Evolutionary conservation across 2,329 filamentous ascomycete species (phyloP).

Genomic region (Colletotrichum orbiculare): DNA sequence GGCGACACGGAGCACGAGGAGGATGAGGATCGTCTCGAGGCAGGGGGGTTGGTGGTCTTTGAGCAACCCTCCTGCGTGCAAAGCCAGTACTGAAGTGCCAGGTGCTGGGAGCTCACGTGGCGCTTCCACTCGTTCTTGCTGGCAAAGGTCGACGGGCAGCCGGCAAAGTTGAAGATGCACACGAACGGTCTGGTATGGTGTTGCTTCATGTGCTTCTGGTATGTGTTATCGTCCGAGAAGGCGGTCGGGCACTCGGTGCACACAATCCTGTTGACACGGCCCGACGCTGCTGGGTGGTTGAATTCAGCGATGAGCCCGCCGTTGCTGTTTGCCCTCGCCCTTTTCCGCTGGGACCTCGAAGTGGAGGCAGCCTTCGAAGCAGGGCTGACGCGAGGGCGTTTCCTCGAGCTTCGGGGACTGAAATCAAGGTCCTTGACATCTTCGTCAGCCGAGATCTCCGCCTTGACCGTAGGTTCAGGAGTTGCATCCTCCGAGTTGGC

Average conservation of each 20-base stretch:
- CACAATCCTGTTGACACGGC: slow-evolving; percentile 35
- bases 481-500: slow-evolving; percentile 32
- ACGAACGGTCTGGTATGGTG: slow-evolving; percentile 72
- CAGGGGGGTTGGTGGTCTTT: slow-evolving; percentile 42
- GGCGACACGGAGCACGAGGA: slow-evolving; percentile 6
- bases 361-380: slow-evolving; percentile 3
- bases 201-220: slow-evolving; percentile 62
- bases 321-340: slow-evolving; percentile 18
- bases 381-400: slow-evolving; percentile 28
- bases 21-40: slow-evolving; percentile 28
- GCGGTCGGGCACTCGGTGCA: slow-evolving; percentile 51
- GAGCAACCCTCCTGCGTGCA: slow-evolving; percentile 74
- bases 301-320: neutral
- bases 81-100: slow-evolving; percentile 78
- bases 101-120: slow-evolving; percentile 83
- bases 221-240: slow-evolving; percentile 58
- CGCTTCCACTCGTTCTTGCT: slow-evolving; percentile 97
- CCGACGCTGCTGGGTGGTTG: slow-evolving; percentile 4
- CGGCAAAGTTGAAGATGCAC: slow-evolving; percentile 83
- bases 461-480: slow-evolving; percentile 34
- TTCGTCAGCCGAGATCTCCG: slow-evolving; percentile 7
- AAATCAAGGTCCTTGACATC: slow-evolving; percentile 30
- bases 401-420: slow-evolving; percentile 27
- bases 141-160: slow-evolving; percentile 77
- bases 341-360: slow-evolving; percentile 19